Evolutionary conservation across 768 basidiomycete genomes (phyloP), one percentile per base, ranked within the genome.

Genomic region (Hypholoma sublateritium): DNA sequence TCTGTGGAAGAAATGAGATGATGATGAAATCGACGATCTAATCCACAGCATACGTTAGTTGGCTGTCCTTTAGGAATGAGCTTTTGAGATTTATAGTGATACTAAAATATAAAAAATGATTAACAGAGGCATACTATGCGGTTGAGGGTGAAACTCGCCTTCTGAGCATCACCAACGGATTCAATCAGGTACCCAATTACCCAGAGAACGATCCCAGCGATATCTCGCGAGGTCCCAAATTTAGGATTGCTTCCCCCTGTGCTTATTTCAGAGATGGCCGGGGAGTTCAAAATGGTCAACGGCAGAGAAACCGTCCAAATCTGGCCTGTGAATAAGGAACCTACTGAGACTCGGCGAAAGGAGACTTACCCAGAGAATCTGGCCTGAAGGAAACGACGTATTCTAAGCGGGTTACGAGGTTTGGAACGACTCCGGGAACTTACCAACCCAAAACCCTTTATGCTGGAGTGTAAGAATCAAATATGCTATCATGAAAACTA

Each of bases 251-350:
- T 78, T 1, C 82, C 80, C 2, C 75, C 74, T 11, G 62, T 61
- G 2, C 36, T 44, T 5, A 70, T 67, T 58, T 83, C 81, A 6
- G 84, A 84, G 16, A 88, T 77, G 5, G 80, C 80, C 3, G 86
- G 86, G 3, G 88, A 88, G 65, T 89, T 89, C 42, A 89, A 73
- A 59, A 88, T 84, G 28, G 76, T 81, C 25, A 87, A 61, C 3
- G 88, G 86, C 0, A 89, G 73, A 7, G 86, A 86, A 4, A 86
- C 84, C 0, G 73, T 74, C 85, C 84, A 84, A 16, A 83, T 80
- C 82, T 82, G 51, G 11, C 8, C 14, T 14, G 24, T 36, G n/a
- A n/a, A 22, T 50, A 28, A 55, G 50, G 22, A 34, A 28, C 47
- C 1, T 35, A 19, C 11, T 2, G 24, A 13, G 42, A 43, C 5